Percentiles rank a stretch among this genome's conserved stretches.
Evolutionary conservation across 768 basidiomycete species (phyloP).

Genomic region (Cystofilobasidium bisporidii): DNA sequence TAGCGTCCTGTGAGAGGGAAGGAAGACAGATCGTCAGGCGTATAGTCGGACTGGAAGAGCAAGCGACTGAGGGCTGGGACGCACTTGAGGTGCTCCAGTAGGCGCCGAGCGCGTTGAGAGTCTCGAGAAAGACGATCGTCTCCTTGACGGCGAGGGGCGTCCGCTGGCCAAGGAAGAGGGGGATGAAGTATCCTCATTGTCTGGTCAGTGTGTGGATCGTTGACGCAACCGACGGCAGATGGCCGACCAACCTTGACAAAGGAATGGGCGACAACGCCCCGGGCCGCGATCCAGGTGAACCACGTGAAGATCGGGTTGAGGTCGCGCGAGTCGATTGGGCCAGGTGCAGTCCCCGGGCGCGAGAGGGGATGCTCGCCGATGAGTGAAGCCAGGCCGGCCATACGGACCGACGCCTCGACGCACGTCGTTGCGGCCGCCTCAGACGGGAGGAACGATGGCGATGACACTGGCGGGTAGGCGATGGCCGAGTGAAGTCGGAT

Average conservation of each 20-base stretch:
- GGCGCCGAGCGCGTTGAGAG: background rate
- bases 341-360: background rate
- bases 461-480: constrained; percentile 24
- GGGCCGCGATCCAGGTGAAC: constrained; percentile 19
- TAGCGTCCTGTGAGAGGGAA: constrained; percentile 4
- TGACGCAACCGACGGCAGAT: too few species aligned
- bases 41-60: background rate
- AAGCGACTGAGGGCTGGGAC: background rate
- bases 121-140: constrained; percentile 21
- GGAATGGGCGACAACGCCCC: constrained; percentile 11
- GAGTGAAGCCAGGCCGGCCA: constrained; percentile 7
- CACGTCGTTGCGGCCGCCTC: constrained; percentile 13
- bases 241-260: background rate
- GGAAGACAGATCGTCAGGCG: too few species aligned
- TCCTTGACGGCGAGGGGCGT: background rate
- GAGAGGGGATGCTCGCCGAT: background rate
- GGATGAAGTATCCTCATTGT: background rate
- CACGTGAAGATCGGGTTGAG: constrained; percentile 14
- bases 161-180: background rate
- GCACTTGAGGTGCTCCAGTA: constrained; percentile 15
- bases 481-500: constrained; percentile 19
- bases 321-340: constrained; percentile 14
- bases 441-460: constrained; percentile 14
- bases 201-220: background rate
- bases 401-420: constrained; percentile 7